Conservation (phyloP, 371 early-diverging fungal species). For the Mucor lusitanicus region DNA sequence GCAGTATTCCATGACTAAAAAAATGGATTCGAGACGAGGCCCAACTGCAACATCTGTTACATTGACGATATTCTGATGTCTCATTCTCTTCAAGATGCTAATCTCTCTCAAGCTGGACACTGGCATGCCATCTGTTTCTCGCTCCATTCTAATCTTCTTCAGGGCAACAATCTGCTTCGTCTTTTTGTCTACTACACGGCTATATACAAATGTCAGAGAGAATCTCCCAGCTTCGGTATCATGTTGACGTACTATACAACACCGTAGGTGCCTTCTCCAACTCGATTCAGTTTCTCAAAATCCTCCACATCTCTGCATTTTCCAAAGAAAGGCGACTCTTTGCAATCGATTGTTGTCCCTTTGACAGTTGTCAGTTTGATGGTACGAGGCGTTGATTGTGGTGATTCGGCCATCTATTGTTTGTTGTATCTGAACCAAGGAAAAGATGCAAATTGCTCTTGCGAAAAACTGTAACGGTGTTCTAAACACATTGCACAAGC, state of each 20-base stretch:
- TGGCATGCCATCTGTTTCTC: slow-evolving; percentile 82
- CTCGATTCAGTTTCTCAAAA: slow-evolving; percentile 68
- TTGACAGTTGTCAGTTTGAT: slow-evolving; percentile 32
- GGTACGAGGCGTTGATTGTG: slow-evolving; percentile 4
- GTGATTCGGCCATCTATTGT: slow-evolving; percentile 5
- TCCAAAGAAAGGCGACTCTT: slow-evolving; percentile 51
- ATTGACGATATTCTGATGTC: slow-evolving; percentile 86
- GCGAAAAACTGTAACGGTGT: not conserved
- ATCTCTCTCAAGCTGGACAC: slow-evolving; percentile 91
- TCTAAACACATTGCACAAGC: not conserved
- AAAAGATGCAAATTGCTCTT: not conserved
- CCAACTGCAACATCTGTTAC: slow-evolving; percentile 82
- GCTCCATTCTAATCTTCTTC: slow-evolving; percentile 86
- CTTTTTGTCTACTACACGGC: slow-evolving; percentile 65
- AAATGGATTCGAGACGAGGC: slow-evolving; percentile 64
- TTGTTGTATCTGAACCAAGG: not conserved
- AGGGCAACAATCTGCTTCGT: slow-evolving; percentile 83
- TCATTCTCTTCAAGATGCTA: slow-evolving; percentile 79
- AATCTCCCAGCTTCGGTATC: too few relatives aligned
- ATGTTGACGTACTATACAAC: slow-evolving; percentile 72
- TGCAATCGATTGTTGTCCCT: slow-evolving; percentile 26
- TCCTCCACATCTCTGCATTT: slow-evolving; percentile 66
- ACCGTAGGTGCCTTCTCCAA: slow-evolving; percentile 88
- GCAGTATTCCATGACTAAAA: slow-evolving; percentile 81
- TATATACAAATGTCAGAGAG: slow-evolving; percentile 5